Percentiles rank a stretch among this genome's conserved stretches.
Evolutionary conservation across 306 rosid species (phyloP).

Genomic region (Leucaena leucocephala): DNA sequence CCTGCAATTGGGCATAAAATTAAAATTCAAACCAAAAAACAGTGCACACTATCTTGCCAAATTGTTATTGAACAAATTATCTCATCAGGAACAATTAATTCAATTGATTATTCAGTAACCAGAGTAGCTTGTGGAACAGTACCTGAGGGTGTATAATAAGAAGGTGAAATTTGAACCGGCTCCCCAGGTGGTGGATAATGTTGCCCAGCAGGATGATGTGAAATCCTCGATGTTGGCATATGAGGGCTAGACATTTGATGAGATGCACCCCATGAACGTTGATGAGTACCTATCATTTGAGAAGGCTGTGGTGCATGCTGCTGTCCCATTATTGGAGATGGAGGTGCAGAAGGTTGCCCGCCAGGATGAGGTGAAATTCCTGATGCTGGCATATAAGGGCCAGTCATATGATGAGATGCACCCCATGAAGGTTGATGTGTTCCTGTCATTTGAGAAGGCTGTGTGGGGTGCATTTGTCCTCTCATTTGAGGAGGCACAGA

Average conservation of each 20-base stretch:
- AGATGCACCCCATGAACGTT: conserved; percentile 45
- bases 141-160: conserved; percentile 18
- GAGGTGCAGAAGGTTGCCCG: conserved; percentile 40
- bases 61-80: neutral
- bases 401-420: conserved; percentile 39
- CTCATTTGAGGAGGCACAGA: conserved; percentile 44
- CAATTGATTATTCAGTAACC: neutral
- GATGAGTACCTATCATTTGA: conserved; percentile 38
- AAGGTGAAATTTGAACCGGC: neutral
- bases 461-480: conserved; percentile 39
- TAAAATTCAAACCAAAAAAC: neutral
- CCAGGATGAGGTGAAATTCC: conserved; percentile 42
- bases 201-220: conserved; percentile 42
- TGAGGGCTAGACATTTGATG: conserved; percentile 41
- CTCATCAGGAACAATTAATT: neutral
- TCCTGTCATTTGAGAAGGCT: conserved; percentile 39
- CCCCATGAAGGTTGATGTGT: conserved; percentile 45
- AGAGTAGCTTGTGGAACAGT: neutral
- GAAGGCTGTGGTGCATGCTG: conserved; percentile 40
- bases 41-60: neutral
- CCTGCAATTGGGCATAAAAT: conserved; percentile 29
- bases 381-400: conserved; percentile 32
- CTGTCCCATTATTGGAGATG: conserved; percentile 38
- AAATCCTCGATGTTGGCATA: conserved; percentile 33
- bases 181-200: conserved; percentile 29